These are phyloP conservation scores for Leishmania braziliensis DNA, from an alignment of 208 protist species.

Conservation along the genomic window DNA sequence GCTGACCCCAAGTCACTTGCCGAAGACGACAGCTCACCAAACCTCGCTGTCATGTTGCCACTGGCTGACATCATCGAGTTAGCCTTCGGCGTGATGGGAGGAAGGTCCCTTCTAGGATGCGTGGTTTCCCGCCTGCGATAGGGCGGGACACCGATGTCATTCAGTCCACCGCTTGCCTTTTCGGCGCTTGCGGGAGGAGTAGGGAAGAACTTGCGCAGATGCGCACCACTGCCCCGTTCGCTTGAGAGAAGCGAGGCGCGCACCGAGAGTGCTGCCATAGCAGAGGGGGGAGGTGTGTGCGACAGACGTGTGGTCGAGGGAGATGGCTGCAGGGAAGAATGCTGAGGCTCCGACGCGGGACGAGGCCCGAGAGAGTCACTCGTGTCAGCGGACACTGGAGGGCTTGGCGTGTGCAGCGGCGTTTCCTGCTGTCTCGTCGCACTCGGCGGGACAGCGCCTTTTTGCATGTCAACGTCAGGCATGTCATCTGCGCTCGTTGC, in stretches of 20 bases:
- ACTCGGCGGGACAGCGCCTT: neutral
- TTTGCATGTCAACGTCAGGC: neutral
- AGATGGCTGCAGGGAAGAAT: neutral
- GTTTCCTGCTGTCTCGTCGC: neutral
- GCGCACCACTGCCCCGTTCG: neutral
- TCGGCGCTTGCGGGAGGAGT: slow-evolving; percentile 34
- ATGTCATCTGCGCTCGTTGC: neutral
- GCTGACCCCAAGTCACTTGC: neutral
- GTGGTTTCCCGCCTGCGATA: slow-evolving; percentile 32
- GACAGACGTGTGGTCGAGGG: neutral
- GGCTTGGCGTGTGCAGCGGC: neutral
- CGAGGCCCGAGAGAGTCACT: neutral
- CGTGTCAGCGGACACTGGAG: neutral
- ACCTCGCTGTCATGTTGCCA: neutral
- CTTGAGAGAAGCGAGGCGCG: neutral
- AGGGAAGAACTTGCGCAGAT: slow-evolving; percentile 31
- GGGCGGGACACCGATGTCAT: neutral
- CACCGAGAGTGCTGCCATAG: neutral
- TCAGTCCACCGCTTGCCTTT: neutral
- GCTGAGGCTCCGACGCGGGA: slow-evolving; percentile 10
- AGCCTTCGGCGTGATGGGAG: slow-evolving; percentile 19
- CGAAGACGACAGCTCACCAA: neutral
- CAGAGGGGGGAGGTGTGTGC: slow-evolving; percentile 12
- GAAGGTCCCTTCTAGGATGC: slow-evolving; percentile 22
- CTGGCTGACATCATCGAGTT: slow-evolving; percentile 21